phyloP scores from a whole-genome alignment of 129 eudicot species.

The Sambucus nigra region DNA sequence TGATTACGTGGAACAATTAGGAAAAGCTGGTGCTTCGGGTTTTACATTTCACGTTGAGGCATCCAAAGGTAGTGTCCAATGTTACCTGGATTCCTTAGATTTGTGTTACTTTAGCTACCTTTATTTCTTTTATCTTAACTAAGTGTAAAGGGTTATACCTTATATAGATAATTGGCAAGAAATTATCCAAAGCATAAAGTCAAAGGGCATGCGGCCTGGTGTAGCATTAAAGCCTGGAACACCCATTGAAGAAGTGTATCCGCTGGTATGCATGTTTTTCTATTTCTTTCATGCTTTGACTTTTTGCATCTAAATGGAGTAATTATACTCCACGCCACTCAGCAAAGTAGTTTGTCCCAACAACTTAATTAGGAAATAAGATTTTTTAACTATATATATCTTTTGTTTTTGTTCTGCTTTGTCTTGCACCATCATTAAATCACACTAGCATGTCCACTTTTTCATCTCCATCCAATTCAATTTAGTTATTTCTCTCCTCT shows the following conservation, averaged over 20 bases:
- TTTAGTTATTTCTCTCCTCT: too few species aligned
- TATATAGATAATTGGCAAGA: constrained; percentile 83
- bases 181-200: constrained; percentile 57
- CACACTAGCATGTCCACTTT: too few species aligned
- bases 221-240: constrained; percentile 90
- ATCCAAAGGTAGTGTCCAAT: constrained; percentile 52
- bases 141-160: neutral
- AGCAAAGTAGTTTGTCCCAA: too few species aligned
- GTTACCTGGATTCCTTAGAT: neutral
- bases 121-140: neutral
- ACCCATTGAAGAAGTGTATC: constrained; percentile 84
- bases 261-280: constrained; percentile 47
- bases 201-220: constrained; percentile 85
- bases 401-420: too few species aligned
- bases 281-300: neutral
- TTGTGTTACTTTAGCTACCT: neutral
- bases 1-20: constrained; percentile 80
- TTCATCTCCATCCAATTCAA: too few species aligned
- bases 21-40: constrained; percentile 98
- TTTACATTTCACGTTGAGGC: constrained; percentile 94
- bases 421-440: too few species aligned
- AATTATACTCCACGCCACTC: too few species aligned
- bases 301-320: too few species aligned
- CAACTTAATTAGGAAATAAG: too few species aligned
- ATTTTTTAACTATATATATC: too few species aligned